phyloP scores from a whole-genome alignment of 2,329 filamentous ascomycete genomes.

The Eurotiales sp. region DNA sequence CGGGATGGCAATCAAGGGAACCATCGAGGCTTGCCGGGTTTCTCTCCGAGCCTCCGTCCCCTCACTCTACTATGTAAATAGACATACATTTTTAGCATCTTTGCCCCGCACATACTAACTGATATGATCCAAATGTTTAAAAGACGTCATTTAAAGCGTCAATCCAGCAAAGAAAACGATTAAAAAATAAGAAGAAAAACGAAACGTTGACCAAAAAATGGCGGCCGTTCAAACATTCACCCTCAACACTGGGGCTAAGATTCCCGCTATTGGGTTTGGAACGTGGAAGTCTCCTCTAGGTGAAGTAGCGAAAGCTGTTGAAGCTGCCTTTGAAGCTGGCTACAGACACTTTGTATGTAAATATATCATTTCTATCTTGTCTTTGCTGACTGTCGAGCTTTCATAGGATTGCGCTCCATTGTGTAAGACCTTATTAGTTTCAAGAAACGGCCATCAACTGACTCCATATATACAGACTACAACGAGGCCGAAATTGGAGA shows the following conservation, averaged over 20 bases:
- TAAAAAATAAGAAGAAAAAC: not conserved
- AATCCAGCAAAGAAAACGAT: not conserved
- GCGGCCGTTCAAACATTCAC: slow-evolving; percentile 51
- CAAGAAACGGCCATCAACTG: not conserved
- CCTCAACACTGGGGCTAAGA: slow-evolving; percentile 56
- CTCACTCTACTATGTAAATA: no score
- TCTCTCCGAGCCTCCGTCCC: not conserved
- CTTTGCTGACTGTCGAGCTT: not conserved
- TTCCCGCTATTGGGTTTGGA: slow-evolving; percentile 62
- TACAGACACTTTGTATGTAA: slow-evolving; percentile 10
- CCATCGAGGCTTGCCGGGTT: no score
- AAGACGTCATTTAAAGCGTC: not conserved
- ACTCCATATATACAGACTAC: not conserved
- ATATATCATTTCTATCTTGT: no score
- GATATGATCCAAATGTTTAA: not conserved
- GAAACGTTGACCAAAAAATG: slow-evolving; percentile 48
- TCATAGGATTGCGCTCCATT: slow-evolving; percentile 7
- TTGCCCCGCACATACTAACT: not conserved
- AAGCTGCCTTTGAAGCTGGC: slow-evolving; percentile 26
- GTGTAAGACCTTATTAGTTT: not conserved
- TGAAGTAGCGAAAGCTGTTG: slow-evolving; percentile 48
- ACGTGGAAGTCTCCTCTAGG: slow-evolving; percentile 55
- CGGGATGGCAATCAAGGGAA: no score
- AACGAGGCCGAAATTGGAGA: slow-evolving; percentile 45
- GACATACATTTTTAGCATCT: no score